These are phyloP conservation scores for Hygrophoropsis aurantiaca DNA, from an alignment of 768 basidiomycete species.

Conservation along the genomic window DNA sequence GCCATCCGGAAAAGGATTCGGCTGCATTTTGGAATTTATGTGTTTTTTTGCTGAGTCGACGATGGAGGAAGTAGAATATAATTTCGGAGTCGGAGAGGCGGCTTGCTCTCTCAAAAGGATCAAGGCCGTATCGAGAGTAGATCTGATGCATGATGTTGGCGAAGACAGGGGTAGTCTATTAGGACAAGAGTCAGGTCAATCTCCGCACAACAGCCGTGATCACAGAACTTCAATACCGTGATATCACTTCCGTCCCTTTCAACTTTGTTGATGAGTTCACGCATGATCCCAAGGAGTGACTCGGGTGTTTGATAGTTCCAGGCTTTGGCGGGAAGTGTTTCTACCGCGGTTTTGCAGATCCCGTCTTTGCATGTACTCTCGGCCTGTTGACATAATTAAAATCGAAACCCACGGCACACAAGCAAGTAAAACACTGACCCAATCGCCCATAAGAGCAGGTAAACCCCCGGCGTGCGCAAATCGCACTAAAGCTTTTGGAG, in stretches of 20 bases:
- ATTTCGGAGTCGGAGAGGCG: conserved; percentile 12
- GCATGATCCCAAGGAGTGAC: conserved; percentile 21
- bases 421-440: conserved; percentile 12
- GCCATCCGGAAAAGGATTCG: conserved; percentile 15
- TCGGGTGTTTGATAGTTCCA: conserved; percentile 24
- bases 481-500: conserved; percentile 11
- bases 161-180: conserved; percentile 18
- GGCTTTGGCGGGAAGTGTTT: conserved; percentile 17
- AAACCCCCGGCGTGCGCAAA: conserved; percentile 27
- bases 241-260: conserved; percentile 10
- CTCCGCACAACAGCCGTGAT: not conserved
- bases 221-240: conserved; percentile 8
- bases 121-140: conserved; percentile 23
- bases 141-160: conserved; percentile 22
- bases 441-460: conserved; percentile 24
- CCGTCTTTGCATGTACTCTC: conserved; percentile 16
- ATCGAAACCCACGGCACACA: not conserved
- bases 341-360: conserved; percentile 14
- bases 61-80: conserved; percentile 28
- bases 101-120: conserved; percentile 20
- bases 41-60: conserved; percentile 16
- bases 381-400: conserved; percentile 8
- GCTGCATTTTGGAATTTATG: conserved; percentile 8
- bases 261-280: conserved; percentile 18
- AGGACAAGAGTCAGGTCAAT: not conserved